A percentile compares a stretch with the other conserved stretches of the same genome.
phyloP scores from a whole-genome alignment of 257 asterid genomes.

The Jasminum sambac region DNA sequence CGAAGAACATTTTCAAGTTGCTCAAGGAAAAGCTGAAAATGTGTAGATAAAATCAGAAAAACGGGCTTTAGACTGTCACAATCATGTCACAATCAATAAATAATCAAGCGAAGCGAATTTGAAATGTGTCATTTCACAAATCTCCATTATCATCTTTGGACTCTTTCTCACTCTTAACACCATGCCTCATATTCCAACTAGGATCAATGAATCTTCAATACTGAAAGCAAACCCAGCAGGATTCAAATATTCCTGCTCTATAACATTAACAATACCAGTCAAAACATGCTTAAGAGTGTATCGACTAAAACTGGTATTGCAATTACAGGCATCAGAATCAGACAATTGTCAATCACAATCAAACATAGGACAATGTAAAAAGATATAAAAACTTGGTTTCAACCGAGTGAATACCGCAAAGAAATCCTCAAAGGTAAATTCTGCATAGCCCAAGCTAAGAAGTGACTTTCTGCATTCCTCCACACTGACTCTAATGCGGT shows the following conservation, averaged over 20 bases:
- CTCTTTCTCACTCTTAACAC: neutral
- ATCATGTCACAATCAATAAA: neutral
- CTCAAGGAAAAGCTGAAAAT: constrained; percentile 88
- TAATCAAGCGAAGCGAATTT: constrained; percentile 8
- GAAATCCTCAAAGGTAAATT: constrained; percentile 95
- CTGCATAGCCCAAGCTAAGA: constrained; percentile 82
- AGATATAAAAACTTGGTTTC: constrained; percentile 7
- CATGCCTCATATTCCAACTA: neutral
- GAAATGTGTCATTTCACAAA: neutral
- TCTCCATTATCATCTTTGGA: neutral
- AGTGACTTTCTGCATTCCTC: constrained; percentile 87
- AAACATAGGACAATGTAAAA: constrained; percentile 1
- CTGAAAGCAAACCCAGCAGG: neutral
- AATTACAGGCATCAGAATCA: neutral
- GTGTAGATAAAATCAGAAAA: constrained; percentile 25
- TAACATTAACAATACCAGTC: neutral
- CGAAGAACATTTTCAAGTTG: constrained; percentile 84
- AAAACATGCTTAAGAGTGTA: neutral
- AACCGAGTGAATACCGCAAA: constrained; percentile 53
- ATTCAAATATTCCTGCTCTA: neutral
- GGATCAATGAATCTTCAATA: neutral
- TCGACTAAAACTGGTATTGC: neutral
- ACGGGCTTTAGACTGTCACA: constrained; percentile 20
- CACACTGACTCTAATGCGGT: constrained; percentile 58
- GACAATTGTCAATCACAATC: neutral